Base-by-base conservation (phyloP, 768 basidiomycete genomes). In the Leucocoprinus birnbaumii region DNA sequence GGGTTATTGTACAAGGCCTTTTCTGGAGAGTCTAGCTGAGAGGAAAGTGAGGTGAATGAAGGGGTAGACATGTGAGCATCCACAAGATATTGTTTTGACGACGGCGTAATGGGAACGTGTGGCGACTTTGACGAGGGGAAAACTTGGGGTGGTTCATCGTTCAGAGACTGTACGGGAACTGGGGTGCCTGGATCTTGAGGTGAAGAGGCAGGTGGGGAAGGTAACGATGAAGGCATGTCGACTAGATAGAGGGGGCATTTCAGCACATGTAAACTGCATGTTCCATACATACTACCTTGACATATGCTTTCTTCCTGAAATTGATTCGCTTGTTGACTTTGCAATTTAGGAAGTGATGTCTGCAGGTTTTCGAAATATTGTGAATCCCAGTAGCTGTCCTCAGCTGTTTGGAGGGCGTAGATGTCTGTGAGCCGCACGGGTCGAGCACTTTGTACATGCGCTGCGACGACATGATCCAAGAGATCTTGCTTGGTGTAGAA, bases 371-470 rank as follows among this genome's bases (percentile, higher is more conserved):
- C 60, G n/a, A 66, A 40, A 16, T 55, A 47, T 53, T 74, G 57
- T 25, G 71, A 73, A 31, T 73, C 71, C n/a, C 76, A 77, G 13
- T 67, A 53, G 3, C 73, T 78, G 58, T 80, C 77, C 53, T 80
- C 80, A 1, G 68, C 70, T 53, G 78, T 68, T 58, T 70, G 66
- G 47, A 75, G 63, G 35, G 76, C 60, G 2, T 72, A 61, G 11
- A 86, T 69, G 31, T 85, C 82, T 21, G 67, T 57, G 26, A 73
- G 73, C 22, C 60, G 65, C 55, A 80, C 70, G n/a, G 81, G 76
- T 40, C 72, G 62, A 35, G 74, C 69, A 24, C 66, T 68, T 48
- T 65, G 71, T 41, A 80, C 71, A 62, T 86, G 84, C 10, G 78
- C 73, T 24, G 68, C 62, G 13, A 72, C 62, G 41, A 84, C 74